A percentile compares a stretch with the other conserved stretches of the same genome.
These are phyloP conservation scores for Aspergillus uvarum DNA, from an alignment of 2,329 filamentous ascomycete species.

Conservation along the genomic window DNA sequence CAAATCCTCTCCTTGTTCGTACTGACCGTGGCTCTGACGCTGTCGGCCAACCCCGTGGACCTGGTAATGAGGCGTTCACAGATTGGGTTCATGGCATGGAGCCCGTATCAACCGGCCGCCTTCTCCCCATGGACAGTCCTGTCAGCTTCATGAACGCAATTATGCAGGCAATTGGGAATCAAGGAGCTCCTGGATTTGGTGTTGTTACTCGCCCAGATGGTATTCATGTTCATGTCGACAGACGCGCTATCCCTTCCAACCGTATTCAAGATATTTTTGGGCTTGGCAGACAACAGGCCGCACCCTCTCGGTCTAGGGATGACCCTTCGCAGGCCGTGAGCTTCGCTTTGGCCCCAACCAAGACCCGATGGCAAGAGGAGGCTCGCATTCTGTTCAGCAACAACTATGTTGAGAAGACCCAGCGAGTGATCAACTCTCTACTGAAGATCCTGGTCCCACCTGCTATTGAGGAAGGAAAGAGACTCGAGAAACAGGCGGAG, in stretches of 20 bases:
- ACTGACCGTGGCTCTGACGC: constrained; percentile 37
- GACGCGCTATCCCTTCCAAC: constrained; percentile 50
- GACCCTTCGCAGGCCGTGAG: constrained; percentile 67
- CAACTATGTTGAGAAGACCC: constrained; percentile 66
- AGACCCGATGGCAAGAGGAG: constrained; percentile 83
- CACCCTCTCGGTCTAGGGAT: constrained; percentile 43
- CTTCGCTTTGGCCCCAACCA: constrained; percentile 71
- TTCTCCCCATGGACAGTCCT: constrained; percentile 51
- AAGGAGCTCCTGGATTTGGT: constrained; percentile 44
- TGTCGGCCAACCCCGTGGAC: constrained; percentile 36
- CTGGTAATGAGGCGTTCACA: constrained; percentile 45
- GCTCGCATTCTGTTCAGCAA: constrained; percentile 79
- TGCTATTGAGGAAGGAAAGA: constrained; percentile 77
- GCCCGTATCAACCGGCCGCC: constrained; percentile 43
- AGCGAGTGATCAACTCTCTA: constrained; percentile 67
- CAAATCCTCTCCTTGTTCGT: constrained; percentile 82
- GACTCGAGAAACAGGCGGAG: constrained; percentile 60
- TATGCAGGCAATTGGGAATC: constrained; percentile 53
- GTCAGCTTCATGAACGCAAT: constrained; percentile 60
- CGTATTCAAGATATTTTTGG: constrained; percentile 53
- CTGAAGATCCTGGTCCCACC: constrained; percentile 74
- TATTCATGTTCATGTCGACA: constrained; percentile 57
- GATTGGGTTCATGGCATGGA: constrained; percentile 57
- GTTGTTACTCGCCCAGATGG: constrained; percentile 49
- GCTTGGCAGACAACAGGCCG: constrained; percentile 31